Base-by-base conservation (phyloP, 2,329 filamentous ascomycete genomes). In the Colletotrichum brevisporum region DNA sequence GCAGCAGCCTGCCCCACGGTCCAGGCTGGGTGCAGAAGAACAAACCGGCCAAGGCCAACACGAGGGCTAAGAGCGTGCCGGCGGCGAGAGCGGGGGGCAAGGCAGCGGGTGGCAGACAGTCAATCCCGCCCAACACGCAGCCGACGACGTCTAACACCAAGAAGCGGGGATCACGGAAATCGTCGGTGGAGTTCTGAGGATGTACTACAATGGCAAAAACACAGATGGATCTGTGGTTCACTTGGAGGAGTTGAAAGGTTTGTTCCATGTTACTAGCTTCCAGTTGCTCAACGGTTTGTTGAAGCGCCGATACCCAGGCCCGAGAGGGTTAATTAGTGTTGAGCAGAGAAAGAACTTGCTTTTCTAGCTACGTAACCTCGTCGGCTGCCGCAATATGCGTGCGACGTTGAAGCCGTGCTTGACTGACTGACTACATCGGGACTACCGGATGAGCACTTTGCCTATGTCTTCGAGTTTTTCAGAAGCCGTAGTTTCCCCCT, bases 1-100 rank as follows among this genome's bases (percentile, higher is more conserved):
- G 51, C 27, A 68, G 52, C 4, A 70, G 63, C 26, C 52, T 73
- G 54, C 69, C 71, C 6, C 57, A 26, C 10, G 71, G 71, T 1
- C 41, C 65, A 2, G 71, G 73, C 16, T 72, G 72, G 73, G 71
- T 71, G n/a, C 71, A 70, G 62, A 75, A 76, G 58, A 58, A 31
- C 21, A 67, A 59, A 41, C 36, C 45, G 5, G 13, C 55, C 31
- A 67, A 39, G 18, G 26, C 13, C 18, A 41, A 48, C 3, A 15
- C 47, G 8, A 55, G 67, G 10, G 62, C 67, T 6, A 69, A 61
- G 16, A 69, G 67, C 43, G 24, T 56, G 55, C 62, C 67, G 31
- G 50, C 62, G 45, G 45, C 45, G 8, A 51, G 36, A 36, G 15
- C 5, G 12, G n/a, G 31, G 18, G 10, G 36, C 8, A 56, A 1